Evolutionary conservation across 2,329 filamentous ascomycete species (phyloP).

Genomic region (Plectosphaerella plurivora): DNA sequence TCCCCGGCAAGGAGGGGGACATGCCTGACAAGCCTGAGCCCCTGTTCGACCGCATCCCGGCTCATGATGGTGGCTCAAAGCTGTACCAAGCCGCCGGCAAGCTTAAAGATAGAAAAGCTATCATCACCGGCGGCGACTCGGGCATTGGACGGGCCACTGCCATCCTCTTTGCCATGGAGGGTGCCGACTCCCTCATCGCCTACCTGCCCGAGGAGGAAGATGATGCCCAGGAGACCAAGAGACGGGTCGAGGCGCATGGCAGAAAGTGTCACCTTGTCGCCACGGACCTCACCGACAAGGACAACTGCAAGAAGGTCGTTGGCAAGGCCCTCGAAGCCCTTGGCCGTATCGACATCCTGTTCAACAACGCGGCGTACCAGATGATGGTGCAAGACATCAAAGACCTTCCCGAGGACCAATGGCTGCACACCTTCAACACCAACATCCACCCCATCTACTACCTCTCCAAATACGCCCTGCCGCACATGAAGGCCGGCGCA

Average conservation of each 20-base stretch:
- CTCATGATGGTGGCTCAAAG: slow-evolving; percentile 61
- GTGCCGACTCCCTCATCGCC: slow-evolving; percentile 67
- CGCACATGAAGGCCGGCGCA: slow-evolving; percentile 69
- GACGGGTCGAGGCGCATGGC: slow-evolving; percentile 62
- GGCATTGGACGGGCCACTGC: slow-evolving; percentile 75
- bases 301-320: slow-evolving; percentile 66
- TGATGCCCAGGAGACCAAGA: slow-evolving; percentile 72
- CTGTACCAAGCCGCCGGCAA: slow-evolving; percentile 73
- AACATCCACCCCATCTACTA: slow-evolving; percentile 84
- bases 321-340: slow-evolving; percentile 62
- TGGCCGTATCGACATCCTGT: slow-evolving; percentile 68
- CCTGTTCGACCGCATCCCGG: slow-evolving; percentile 61
- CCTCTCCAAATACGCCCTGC: slow-evolving; percentile 70
- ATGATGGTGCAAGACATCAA: slow-evolving; percentile 69
- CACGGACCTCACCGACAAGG: slow-evolving; percentile 59
- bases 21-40: slow-evolving; percentile 51
- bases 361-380: slow-evolving; percentile 66
- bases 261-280: slow-evolving; percentile 59
- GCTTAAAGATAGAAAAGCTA: slow-evolving; percentile 66
- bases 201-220: slow-evolving; percentile 73
- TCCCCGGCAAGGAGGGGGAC: slow-evolving; percentile 36
- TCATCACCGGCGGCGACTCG: slow-evolving; percentile 78
- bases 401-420: slow-evolving; percentile 74
- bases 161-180: slow-evolving; percentile 76
- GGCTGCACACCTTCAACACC: slow-evolving; percentile 73